Base-by-base conservation (phyloP, 306 rosid species). In the Pyrus bretschneideri region DNA sequence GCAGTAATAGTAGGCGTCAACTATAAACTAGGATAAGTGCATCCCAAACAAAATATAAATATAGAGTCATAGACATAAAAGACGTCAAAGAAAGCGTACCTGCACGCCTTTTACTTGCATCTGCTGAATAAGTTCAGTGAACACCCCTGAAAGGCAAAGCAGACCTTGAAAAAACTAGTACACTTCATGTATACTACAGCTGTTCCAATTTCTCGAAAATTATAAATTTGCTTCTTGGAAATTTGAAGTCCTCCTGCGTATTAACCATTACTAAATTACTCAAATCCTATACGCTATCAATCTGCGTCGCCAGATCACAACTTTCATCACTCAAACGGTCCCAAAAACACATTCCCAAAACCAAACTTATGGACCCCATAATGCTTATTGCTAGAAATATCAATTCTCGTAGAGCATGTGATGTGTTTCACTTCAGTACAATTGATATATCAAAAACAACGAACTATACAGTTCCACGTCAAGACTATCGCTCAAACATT, bases 101-200 rank as follows among this genome's bases (percentile, higher is more conserved):
- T 95, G 99, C 21, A 95, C 93, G 1, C 97, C 99, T 80, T 92
- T 95, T 71, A 95, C 99, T 87, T 95, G 99, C 93, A 91, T 92
- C 89, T 95, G 99, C 88, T 95, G 99, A 74, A 92, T 88, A 80
- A 95, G 99, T 72, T 95, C 99, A 0, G 97, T 95, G 84, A 95
- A 95, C 62, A 95, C 99, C 68, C 98, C 97, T 95, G 90, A 31
- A 77, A 81, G 67, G 67, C 75, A 81, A 81, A 71, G 52, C 62
- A 72, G 40, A 74, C 65, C 71, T 57, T 82, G 71, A 74, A 71
- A 68, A 42, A 44, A 81, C 55, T 67, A 33, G 23, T 33, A 22
- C 12, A 22, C 10, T 38, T 30, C 45, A 54, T 27, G 45, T 4
- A n/a, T 30, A 57, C n/a, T 49, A 35, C 38, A 57, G 46, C 17